Percentiles rank a stretch among this genome's conserved stretches.
Evolutionary conservation across 106 monocot species (phyloP).

Genomic region (Triglochin maritima): DNA sequence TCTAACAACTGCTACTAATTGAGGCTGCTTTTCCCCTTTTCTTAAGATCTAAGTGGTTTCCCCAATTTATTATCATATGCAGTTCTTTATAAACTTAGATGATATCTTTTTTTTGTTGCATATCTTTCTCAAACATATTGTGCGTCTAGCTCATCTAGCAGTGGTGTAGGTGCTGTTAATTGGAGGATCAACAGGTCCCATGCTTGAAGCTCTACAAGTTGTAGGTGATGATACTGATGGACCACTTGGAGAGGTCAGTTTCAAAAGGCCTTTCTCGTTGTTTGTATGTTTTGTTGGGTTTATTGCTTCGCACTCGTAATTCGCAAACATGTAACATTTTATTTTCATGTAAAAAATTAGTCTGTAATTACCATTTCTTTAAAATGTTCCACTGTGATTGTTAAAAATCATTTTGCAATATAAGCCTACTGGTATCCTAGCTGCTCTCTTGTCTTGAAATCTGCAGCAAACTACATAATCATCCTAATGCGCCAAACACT

Average conservation of each 20-base stretch:
- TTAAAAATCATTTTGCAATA: no score
- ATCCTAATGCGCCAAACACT: background rate
- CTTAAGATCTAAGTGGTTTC: no score
- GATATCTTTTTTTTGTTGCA: background rate
- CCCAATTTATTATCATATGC: background rate
- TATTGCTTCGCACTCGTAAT: no score
- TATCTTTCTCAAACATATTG: background rate
- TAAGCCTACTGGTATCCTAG: background rate
- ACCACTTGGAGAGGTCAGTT: constrained; percentile 36
- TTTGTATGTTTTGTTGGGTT: no score
- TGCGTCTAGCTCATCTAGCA: background rate
- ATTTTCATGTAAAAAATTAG: no score
- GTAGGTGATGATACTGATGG: constrained; percentile 57
- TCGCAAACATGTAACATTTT: no score
- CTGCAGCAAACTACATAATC: background rate
- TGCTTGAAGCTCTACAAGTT: constrained; percentile 92
- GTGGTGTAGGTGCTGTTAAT: constrained; percentile 70
- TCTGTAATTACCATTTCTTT: no score
- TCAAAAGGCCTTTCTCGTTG: background rate
- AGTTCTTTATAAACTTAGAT: background rate
- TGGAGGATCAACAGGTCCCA: constrained; percentile 92
- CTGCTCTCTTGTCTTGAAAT: background rate
- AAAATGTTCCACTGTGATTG: no score
- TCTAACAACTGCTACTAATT: no score
- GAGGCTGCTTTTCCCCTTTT: no score